Conservation (phyloP, 1,284 basidiomycete genomes). For the Ustilago lituana region DNA sequence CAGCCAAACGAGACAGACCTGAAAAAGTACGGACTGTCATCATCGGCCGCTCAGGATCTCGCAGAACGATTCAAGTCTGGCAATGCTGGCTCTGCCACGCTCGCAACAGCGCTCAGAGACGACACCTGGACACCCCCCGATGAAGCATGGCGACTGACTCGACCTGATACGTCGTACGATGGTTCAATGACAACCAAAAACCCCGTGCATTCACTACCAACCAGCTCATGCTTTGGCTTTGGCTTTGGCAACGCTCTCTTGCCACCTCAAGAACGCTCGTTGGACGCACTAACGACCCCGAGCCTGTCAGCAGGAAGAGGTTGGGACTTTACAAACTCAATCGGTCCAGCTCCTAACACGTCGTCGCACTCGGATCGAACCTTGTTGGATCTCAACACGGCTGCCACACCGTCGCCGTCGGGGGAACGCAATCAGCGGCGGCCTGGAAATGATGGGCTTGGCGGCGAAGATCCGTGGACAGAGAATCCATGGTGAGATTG, state of each 20-base stretch:
- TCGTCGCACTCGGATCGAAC: slow-evolving; percentile 20
- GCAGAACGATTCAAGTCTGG: slow-evolving; percentile 26
- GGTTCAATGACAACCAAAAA: slow-evolving; percentile 32
- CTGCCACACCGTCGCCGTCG: slow-evolving; percentile 15
- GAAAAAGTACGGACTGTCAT: slow-evolving; percentile 20
- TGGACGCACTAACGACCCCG: slow-evolving; percentile 29
- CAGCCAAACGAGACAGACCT: not conserved
- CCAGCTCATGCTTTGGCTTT: slow-evolving; percentile 5
- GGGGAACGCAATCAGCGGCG: slow-evolving; percentile 25
- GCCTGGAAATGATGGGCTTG: slow-evolving; percentile 9
- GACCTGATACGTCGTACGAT: slow-evolving; percentile 32
- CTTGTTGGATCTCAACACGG: slow-evolving; percentile 14
- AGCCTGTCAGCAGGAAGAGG: slow-evolving; percentile 31
- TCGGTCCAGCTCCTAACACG: slow-evolving; percentile 6
- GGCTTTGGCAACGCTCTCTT: slow-evolving; percentile 14
- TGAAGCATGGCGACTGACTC: slow-evolving; percentile 19
- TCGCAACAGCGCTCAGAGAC: slow-evolving; percentile 1
- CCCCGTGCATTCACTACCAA: slow-evolving; percentile 14
- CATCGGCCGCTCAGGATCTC: slow-evolving; percentile 27
- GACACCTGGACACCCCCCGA: slow-evolving; percentile 19
- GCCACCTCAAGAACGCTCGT: slow-evolving; percentile 8
- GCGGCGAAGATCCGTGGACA: slow-evolving; percentile 36
- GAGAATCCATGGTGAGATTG: slow-evolving; percentile 55
- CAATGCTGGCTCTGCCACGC: not conserved
- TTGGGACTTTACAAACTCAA: slow-evolving; percentile 23